Evolutionary conservation across 2,329 filamentous ascomycete species (phyloP).

Genomic region (Epichloe sylvatica): DNA sequence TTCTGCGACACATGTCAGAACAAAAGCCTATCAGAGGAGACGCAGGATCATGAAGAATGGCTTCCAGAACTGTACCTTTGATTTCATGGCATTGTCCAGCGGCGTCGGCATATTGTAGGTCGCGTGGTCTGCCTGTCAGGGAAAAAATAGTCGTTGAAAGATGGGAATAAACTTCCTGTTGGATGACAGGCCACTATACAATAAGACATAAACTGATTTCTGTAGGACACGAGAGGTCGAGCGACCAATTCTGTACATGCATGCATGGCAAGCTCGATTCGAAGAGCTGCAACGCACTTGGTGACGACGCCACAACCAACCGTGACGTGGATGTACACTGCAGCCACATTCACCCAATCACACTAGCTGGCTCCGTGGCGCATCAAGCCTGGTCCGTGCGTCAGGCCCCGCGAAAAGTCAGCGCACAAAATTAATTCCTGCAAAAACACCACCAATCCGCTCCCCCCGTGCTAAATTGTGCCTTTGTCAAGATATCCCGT

Average conservation of each 20-base stretch:
- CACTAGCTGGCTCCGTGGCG: background rate
- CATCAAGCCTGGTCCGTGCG: conserved; percentile 10
- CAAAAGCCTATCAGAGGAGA: background rate
- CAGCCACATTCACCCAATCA: background rate
- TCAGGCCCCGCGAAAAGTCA: conserved; percentile 11
- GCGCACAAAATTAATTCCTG: conserved; percentile 5
- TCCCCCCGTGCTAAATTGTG: background rate
- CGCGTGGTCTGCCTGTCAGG: conserved; percentile 10
- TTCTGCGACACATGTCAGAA: conserved; percentile 34
- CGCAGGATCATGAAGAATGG: no score
- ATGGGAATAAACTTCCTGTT: no score
- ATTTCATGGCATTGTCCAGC: conserved; percentile 54
- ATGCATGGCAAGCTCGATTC: background rate
- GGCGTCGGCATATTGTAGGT: conserved; percentile 46
- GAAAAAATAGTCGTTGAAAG: no score
- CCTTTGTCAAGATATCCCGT: conserved; percentile 9
- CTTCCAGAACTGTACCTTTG: conserved; percentile 37
- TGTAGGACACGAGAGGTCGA: no score
- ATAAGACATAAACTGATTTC: no score
- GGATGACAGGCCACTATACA: no score
- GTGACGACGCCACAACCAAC: conserved; percentile 1
- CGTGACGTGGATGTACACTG: no score
- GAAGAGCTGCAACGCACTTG: background rate
- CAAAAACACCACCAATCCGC: background rate
- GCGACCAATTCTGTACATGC: background rate